Conservation (phyloP, 179 eudicot genomes). For the Spinacia oleracea region DNA sequence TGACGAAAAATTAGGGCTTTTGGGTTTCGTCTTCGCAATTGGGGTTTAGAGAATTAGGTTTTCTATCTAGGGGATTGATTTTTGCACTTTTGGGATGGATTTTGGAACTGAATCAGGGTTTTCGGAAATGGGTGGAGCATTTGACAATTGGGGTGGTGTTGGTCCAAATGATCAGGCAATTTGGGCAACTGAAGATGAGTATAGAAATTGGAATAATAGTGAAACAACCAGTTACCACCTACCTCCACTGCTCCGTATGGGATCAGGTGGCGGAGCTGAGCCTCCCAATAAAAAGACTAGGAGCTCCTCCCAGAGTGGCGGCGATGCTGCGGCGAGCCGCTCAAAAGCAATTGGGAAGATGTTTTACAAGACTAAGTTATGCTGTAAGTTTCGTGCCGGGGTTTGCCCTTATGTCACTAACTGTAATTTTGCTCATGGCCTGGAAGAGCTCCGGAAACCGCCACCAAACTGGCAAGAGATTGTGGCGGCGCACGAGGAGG, state of each 20-base stretch:
- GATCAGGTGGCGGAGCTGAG: constrained; percentile 41
- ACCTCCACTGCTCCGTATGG: constrained; percentile 29
- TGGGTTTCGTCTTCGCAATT: neutral
- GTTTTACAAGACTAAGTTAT: constrained; percentile 90
- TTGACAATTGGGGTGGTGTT: constrained; percentile 60
- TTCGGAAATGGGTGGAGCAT: constrained; percentile 33
- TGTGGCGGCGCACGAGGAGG: constrained; percentile 86
- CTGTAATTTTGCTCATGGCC: constrained; percentile 90
- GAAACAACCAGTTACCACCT: constrained; percentile 46
- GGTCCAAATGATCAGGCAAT: constrained; percentile 53
- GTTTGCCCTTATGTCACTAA: constrained; percentile 88
- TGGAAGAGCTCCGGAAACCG: constrained; percentile 87
- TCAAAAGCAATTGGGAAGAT: constrained; percentile 87
- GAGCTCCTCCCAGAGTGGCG: constrained; percentile 48
- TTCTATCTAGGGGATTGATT: neutral
- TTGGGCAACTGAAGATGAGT: constrained; percentile 98
- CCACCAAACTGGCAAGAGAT: constrained; percentile 97
- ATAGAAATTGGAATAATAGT: constrained; percentile 56
- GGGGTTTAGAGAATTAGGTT: constrained; percentile 1
- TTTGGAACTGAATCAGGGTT: constrained; percentile 54
- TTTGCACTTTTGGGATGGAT: constrained; percentile 43
- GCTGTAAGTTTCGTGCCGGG: constrained; percentile 89
- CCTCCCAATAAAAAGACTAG: constrained; percentile 71
- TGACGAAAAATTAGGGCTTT: constrained; percentile 21
- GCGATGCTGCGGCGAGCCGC: constrained; percentile 44